Evolutionary conservation across 108 stramenopile species (phyloP).

Genomic region (Skeletonema marinoi): DNA sequence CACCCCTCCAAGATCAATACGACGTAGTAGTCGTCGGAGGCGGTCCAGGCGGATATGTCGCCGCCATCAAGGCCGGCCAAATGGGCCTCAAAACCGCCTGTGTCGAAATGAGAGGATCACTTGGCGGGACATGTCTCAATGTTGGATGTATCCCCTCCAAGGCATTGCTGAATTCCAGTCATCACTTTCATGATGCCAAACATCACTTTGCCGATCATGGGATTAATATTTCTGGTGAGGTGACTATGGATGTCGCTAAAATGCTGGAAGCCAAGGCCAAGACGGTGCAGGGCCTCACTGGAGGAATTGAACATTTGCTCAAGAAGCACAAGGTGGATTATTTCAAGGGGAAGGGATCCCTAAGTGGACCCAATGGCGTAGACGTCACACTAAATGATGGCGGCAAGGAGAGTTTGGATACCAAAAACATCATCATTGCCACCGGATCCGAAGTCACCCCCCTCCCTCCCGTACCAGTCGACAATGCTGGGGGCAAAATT

Average conservation of each 20-base stretch:
- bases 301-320: slow-evolving; percentile 98
- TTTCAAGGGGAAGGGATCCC: slow-evolving; percentile 92
- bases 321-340: slow-evolving; percentile 99
- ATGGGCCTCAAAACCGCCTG: slow-evolving; percentile 98
- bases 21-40: slow-evolving; percentile 79
- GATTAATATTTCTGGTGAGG: slow-evolving; percentile 68
- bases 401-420: slow-evolving; percentile 74
- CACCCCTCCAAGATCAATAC: slow-evolving; percentile 33
- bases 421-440: slow-evolving; percentile 98
- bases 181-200: slow-evolving; percentile 96
- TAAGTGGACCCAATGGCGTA: slow-evolving; percentile 87
- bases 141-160: slow-evolving; percentile 99
- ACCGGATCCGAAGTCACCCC: slow-evolving; percentile 97
- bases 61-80: slow-evolving; percentile 98
- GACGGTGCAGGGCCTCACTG: slow-evolving; percentile 95
- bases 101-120: slow-evolving; percentile 95
- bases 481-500: slow-evolving; percentile 95
- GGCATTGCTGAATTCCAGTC: slow-evolving; percentile 91
- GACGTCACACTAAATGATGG: slow-evolving; percentile 87
- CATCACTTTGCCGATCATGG: slow-evolving; percentile 97
- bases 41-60: slow-evolving; percentile 99
- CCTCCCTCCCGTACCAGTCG: slow-evolving; percentile 96
- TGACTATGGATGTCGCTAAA: slow-evolving; percentile 90
- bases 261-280: slow-evolving; percentile 93
- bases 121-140: slow-evolving; percentile 97